Evolutionary conservation across 805 yeast genomes (phyloP).

Genomic region (Hagleromyces aurorensis): DNA sequence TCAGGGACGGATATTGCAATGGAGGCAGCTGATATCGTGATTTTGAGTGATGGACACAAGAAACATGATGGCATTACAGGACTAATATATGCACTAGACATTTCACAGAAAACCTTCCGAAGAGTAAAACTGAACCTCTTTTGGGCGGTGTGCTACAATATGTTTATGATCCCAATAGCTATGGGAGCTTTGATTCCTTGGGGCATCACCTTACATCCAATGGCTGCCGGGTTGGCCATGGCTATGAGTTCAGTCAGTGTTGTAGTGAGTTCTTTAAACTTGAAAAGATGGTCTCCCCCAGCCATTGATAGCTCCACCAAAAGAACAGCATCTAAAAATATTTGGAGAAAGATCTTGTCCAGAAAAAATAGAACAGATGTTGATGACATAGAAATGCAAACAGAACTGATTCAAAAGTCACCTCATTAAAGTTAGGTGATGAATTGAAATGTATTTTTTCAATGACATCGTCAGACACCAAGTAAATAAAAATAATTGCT

Average conservation of each 20-base stretch:
- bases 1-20: slow-evolving; percentile 95
- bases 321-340: neutral
- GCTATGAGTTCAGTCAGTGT: slow-evolving; percentile 89
- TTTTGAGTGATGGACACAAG: slow-evolving; percentile 39
- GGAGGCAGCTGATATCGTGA: slow-evolving; percentile 90
- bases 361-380: slow-evolving; percentile 1
- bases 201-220: slow-evolving; percentile 72
- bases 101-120: slow-evolving; percentile 60
- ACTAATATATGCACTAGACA: slow-evolving; percentile 53
- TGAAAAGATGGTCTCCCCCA: slow-evolving; percentile 54
- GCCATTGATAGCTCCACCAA: slow-evolving; percentile 2
- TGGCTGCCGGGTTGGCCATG: slow-evolving; percentile 89
- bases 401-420: slow-evolving; percentile 11
- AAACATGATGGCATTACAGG: slow-evolving; percentile 35
- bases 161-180: slow-evolving; percentile 85
- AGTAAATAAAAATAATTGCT: too few species aligned
- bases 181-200: slow-evolving; percentile 85
- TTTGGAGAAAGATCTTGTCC: slow-evolving; percentile 2
- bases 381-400: slow-evolving; percentile 18
- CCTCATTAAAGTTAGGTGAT: too few species aligned
- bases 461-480: too few species aligned
- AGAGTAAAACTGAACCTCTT: slow-evolving; percentile 74
- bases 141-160: slow-evolving; percentile 81
- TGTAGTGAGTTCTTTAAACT: slow-evolving; percentile 64
- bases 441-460: too few species aligned